Conservation (phyloP, 1,284 basidiomycete species). For the Tylopilus sp. region DNA sequence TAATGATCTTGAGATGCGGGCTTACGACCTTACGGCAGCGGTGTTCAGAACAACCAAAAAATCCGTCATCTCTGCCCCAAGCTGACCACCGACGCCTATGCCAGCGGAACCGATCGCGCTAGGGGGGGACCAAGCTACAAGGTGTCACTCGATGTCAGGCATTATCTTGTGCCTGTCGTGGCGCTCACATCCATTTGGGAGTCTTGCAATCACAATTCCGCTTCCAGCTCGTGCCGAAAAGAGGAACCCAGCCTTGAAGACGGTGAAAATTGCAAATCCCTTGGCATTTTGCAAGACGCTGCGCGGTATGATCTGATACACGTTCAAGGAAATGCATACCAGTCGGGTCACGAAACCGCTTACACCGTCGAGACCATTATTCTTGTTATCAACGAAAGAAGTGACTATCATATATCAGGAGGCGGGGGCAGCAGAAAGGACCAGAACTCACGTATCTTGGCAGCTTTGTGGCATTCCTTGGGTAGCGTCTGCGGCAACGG, state of each 20-base stretch:
- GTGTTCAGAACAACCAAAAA: constrained; percentile 93
- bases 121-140: constrained; percentile 85
- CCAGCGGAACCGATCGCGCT: constrained; percentile 96
- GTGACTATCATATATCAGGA: constrained; percentile 46
- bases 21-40: constrained; percentile 49
- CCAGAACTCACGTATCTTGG: constrained; percentile 60
- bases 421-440: constrained; percentile 1
- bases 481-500: constrained; percentile 68
- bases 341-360: background rate
- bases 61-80: constrained; percentile 89
- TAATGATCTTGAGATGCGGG: constrained; percentile 13
- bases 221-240: constrained; percentile 82
- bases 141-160: background rate
- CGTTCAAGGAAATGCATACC: background rate
- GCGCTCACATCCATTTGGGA: constrained; percentile 77
- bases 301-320: constrained; percentile 56
- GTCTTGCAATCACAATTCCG: constrained; percentile 87
- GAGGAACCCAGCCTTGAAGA: constrained; percentile 76
- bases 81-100: constrained; percentile 82
- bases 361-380: constrained; percentile 69
- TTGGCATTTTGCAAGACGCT: constrained; percentile 69
- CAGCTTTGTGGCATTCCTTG: constrained; percentile 73
- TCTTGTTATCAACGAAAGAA: constrained; percentile 67
- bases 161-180: background rate
- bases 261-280: constrained; percentile 82